Base-by-base conservation (phyloP, 2,329 filamentous ascomycete species). In the Penicillium aurantiogriseum region DNA sequence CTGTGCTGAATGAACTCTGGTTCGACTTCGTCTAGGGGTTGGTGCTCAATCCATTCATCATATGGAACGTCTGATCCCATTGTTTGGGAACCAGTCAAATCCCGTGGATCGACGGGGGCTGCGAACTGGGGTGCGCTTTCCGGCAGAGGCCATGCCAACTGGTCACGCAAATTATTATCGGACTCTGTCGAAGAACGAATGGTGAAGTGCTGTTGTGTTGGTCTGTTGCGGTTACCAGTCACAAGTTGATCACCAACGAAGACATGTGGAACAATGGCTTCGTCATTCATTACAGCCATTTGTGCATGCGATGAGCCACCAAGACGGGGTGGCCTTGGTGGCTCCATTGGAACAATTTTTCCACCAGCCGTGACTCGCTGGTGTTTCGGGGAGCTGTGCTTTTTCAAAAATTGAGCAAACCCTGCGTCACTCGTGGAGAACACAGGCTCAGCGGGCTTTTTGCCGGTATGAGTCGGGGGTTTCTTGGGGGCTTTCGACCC, bases 281-380 rank as follows among this genome's bases (percentile, higher is more conserved):
- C 25, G 17, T 49, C 23, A 31, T 50, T n/a, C 21, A 50, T 47
- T 23, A 13, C 10, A 17, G 9, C 25, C 11, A 21, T 31, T 31
- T 27, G 36, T 10, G 21, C 19, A 5, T 5, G 10, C 19, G 27
- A 40, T 9, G 7, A 8, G 15, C 40, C 15, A 11, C n/a, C 29
- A 35, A 11, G 33, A 23, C 6, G 39, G 6, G 46, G 38, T 39
- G 73, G 67, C 11, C 57, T 33, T 21, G 65, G 62, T 33, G 71
- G 68, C 36, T 71, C 69, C 74, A 80, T 78, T n/a, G 78, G 77
- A 36, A 81, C 77, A 29, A 81, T 80, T 40, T 73, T 74, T 9
- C 79, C 79, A 23, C 78, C 78, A 56, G 79, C 77, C 39, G 78
- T 80, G 48, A 81, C 79, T 51, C 79, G 76, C 51, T 80, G 76